Percentiles rank a stretch among this genome's conserved stretches.
Evolutionary conservation across 495 filamentous ascomycete species (phyloP).

Genomic region (Poronia punctata): DNA sequence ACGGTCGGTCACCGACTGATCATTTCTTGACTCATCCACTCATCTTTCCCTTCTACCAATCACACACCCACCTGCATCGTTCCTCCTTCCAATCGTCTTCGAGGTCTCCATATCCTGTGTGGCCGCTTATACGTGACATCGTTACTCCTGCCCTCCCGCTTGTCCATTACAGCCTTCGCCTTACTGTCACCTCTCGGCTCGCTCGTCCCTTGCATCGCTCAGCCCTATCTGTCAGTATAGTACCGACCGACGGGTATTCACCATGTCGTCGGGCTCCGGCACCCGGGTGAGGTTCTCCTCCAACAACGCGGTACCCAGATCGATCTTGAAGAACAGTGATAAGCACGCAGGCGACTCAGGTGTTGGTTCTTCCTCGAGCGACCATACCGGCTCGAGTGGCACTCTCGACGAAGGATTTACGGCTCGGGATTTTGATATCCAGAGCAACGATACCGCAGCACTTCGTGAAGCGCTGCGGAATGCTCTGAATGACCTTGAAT

Average conservation of each 20-base stretch:
- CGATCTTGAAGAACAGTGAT: conserved; percentile 13
- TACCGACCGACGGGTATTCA: neutral
- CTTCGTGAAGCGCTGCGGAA: conserved; percentile 24
- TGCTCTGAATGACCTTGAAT: conserved; percentile 22
- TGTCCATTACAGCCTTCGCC: neutral
- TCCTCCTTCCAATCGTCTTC: neutral
- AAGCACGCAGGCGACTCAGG: conserved; percentile 21
- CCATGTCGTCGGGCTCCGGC: neutral
- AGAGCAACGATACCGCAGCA: conserved; percentile 22
- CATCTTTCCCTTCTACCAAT: neutral
- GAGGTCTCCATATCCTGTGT: neutral
- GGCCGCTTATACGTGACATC: conserved; percentile 3
- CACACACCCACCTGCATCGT: neutral
- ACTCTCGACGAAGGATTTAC: conserved; percentile 28
- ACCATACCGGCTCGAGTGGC: conserved; percentile 22
- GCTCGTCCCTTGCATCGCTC: too few relatives aligned
- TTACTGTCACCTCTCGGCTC: too few relatives aligned
- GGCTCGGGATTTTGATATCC: conserved; percentile 21
- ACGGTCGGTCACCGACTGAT: neutral
- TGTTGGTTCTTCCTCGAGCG: conserved; percentile 27
- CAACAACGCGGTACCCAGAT: conserved; percentile 8
- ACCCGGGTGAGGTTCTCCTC: conserved; percentile 15
- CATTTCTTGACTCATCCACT: conserved; percentile 7
- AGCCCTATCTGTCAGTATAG: neutral
- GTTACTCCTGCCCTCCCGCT: neutral